Evolutionary conservation across 1,284 basidiomycete species (phyloP).

Genomic region (Rhodotorula sp.): DNA sequence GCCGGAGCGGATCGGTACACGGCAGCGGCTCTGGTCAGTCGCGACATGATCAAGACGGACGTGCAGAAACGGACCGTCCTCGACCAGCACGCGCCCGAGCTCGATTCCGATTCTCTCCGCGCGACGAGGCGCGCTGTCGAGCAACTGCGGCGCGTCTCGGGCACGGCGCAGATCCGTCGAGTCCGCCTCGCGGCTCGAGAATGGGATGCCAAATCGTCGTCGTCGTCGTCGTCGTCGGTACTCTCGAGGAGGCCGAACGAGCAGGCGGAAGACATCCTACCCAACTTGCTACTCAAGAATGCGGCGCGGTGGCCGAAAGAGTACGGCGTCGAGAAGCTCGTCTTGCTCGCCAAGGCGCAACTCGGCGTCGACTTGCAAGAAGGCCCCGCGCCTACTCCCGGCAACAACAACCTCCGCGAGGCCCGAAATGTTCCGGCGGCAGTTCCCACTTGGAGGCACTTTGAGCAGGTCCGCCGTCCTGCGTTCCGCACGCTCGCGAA

Average conservation of each 20-base stretch:
- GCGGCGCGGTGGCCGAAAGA: constrained; percentile 8
- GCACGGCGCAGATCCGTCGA: constrained; percentile 5
- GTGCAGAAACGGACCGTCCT: background rate
- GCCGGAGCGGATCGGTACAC: constrained; percentile 6
- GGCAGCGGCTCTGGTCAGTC: constrained; percentile 4
- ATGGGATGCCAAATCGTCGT: background rate
- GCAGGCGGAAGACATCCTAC: background rate
- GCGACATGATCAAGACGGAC: constrained; percentile 19
- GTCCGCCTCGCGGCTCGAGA: constrained; percentile 4
- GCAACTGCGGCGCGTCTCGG: constrained; percentile 1
- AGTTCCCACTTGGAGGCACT: background rate
- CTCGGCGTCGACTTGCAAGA: constrained; percentile 21
- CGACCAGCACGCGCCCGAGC: background rate
- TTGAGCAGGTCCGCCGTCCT: background rate
- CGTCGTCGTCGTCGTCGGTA: background rate
- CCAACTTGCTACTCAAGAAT: constrained; percentile 11
- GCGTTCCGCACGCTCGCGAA: constrained; percentile 5
- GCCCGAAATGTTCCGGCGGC: background rate
- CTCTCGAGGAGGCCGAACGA: too few relatives aligned
- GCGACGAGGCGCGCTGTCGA: background rate
- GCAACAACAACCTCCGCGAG: background rate
- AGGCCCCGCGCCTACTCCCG: background rate
- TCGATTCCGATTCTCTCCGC: background rate
- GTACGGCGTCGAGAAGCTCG: background rate
- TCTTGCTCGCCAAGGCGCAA: background rate